Percentiles rank a stretch among this genome's conserved stretches.
phyloP scores from a whole-genome alignment of 176 grass and related monocot genomes.

The Otatea glauca region DNA sequence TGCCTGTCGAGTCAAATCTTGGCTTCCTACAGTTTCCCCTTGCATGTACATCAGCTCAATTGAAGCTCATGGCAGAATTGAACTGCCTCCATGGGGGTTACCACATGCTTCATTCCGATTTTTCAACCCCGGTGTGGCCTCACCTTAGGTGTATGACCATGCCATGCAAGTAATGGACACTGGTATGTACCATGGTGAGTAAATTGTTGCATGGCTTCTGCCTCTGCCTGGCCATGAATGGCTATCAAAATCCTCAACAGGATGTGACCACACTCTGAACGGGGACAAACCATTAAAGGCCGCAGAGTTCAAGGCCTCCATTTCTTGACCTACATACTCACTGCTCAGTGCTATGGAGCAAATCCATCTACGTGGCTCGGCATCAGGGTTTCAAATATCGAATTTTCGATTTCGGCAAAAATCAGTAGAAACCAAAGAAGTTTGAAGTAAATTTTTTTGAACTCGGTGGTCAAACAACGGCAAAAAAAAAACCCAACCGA shows the following conservation, averaged over 20 bases:
- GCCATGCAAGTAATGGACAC: slow-evolving; percentile 34
- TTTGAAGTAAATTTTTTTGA: no score
- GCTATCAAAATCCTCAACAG: slow-evolving; percentile 64
- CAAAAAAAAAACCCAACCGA: no score
- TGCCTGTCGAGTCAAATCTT: slow-evolving; percentile 36
- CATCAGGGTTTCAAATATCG: no score
- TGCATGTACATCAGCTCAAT: slow-evolving; percentile 37
- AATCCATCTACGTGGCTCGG: background rate
- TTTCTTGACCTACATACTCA: slow-evolving; percentile 48
- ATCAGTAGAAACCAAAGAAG: no score
- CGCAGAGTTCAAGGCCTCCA: slow-evolving; percentile 61
- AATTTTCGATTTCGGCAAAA: no score
- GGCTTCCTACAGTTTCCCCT: slow-evolving; percentile 28
- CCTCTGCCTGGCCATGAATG: slow-evolving; percentile 52
- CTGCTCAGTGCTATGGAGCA: slow-evolving; percentile 28
- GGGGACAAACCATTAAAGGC: slow-evolving; percentile 69
- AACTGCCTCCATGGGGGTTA: slow-evolving; percentile 13
- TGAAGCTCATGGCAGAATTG: slow-evolving; percentile 43
- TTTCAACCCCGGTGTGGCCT: slow-evolving; percentile 35
- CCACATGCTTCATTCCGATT: slow-evolving; percentile 33
- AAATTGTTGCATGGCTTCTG: slow-evolving; percentile 52
- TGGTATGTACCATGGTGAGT: slow-evolving; percentile 45
- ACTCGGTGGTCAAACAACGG: no score
- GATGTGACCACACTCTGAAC: slow-evolving; percentile 72
- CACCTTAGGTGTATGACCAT: slow-evolving; percentile 37